phyloP scores from a whole-genome alignment of 495 filamentous ascomycete genomes.

The Penicillium odoratum region DNA sequence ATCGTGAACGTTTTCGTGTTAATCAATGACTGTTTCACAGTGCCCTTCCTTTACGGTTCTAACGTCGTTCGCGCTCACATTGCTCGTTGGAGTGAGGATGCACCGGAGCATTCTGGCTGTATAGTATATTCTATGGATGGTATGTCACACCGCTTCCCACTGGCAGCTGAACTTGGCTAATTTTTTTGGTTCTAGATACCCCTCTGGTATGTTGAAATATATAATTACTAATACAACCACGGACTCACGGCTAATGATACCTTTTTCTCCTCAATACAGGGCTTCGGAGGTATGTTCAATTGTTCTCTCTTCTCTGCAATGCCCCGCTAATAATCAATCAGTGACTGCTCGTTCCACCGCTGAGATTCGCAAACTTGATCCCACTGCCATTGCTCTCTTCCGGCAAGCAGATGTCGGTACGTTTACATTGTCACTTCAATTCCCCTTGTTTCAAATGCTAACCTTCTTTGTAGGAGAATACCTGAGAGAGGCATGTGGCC shows the following conservation, averaged over 20 bases:
- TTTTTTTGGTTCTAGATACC: background rate
- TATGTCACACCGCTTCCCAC: background rate
- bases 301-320: background rate
- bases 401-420: slow-evolving; percentile 17
- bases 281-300: slow-evolving; percentile 1
- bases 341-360: slow-evolving; percentile 80
- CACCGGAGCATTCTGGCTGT: slow-evolving; percentile 7
- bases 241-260: background rate
- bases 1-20: background rate
- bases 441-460: background rate
- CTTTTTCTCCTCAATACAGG: background rate
- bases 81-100: slow-evolving; percentile 62
- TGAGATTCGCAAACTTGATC: slow-evolving; percentile 78
- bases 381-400: slow-evolving; percentile 83
- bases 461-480: slow-evolving; percentile 62
- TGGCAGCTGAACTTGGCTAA: background rate
- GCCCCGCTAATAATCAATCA: slow-evolving; percentile 34
- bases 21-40: background rate
- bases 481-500: slow-evolving; percentile 64
- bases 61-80: slow-evolving; percentile 92
- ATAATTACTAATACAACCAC: background rate
- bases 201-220: background rate
- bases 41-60: slow-evolving; percentile 76
- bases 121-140: slow-evolving; percentile 18
- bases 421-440: background rate